Base-by-base conservation (phyloP, 352 stramenopile species). In the Phytophthora sp. region DNA sequence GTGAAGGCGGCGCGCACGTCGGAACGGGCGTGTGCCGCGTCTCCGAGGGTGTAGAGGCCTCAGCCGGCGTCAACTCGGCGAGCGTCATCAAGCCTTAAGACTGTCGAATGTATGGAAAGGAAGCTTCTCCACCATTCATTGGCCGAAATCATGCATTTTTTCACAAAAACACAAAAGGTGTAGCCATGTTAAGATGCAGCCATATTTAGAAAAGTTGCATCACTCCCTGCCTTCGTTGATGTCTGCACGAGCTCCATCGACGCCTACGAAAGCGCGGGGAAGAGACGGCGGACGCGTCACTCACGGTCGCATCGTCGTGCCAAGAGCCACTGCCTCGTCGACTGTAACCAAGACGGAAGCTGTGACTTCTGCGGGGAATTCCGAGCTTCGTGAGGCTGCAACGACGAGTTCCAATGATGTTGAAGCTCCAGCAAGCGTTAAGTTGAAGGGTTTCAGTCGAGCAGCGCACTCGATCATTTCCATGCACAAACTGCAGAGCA, bases 391-490 rank as follows among this genome's bases (percentile, higher is more conserved):
- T 44, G 50, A 31, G 20, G 39, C 20, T 2, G 16, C 15, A 1
- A 33, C 39, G 13, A 55, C 18, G 15, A 33, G 11, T 26, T 63
- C 39, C 13, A 38, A 38, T 38, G 21, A 13, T 12, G 15, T 20
- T 15, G 26, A 44, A 15, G n/a, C n/a, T n/a, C n/a, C n/a, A 49
- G 15, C 23, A 30, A 54, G 20, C 7, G 24, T 38, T 1, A 59
- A 63, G 23, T 31, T 64, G 0, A 67, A 66, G 15, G 53, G 63
- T 16, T 71, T 80, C 52, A 78, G 47, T 41, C 57, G 61, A n/a
- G 69, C 63, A 39, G 75, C 75, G 3, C 69, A 73, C 11, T 83
- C 75, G 11, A 73, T 83, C 41, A 74, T 83, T 18, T 63, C 26
- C 2, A 61, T 71, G 21, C 42, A 64, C 47, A 62, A 72, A 15